These are phyloP conservation scores for Lenwebbia sp. DNA, from an alignment of 345 rosid genomes.

Conservation along the genomic window DNA sequence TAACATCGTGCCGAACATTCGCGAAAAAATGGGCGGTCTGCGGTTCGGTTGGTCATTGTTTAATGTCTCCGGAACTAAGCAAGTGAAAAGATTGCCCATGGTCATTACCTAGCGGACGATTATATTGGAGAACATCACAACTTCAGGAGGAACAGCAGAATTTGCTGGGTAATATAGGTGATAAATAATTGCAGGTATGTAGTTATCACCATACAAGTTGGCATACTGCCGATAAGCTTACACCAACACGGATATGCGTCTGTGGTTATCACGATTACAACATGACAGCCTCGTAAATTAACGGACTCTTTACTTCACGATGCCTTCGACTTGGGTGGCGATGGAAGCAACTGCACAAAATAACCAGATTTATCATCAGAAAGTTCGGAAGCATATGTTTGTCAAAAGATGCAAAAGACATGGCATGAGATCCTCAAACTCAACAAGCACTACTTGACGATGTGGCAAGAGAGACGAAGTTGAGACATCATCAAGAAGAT, in stretches of 20 bases:
- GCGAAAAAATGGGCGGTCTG: not conserved
- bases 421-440: not conserved
- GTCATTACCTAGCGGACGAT: not conserved
- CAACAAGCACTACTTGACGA: not conserved
- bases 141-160: not conserved
- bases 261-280: not conserved
- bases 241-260: conserved; percentile 12
- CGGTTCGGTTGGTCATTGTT: not conserved
- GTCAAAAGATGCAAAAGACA: not conserved
- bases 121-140: not conserved
- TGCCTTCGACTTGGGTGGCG: conserved; percentile 49
- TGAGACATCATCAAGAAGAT: not conserved
- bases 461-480: not conserved
- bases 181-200: not conserved
- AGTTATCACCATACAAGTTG: conserved; percentile 6
- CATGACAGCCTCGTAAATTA: conserved; percentile 16
- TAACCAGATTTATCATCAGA: not conserved
- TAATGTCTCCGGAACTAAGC: not conserved
- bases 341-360: conserved; percentile 54
- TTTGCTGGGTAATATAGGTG: not conserved
- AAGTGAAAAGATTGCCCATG: not conserved
- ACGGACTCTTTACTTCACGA: conserved; percentile 13
- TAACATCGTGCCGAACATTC: not conserved
- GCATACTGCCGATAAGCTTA: conserved; percentile 5
- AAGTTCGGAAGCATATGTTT: not conserved